phyloP scores from a whole-genome alignment of 768 basidiomycete species.

The Amanita rimosa region DNA sequence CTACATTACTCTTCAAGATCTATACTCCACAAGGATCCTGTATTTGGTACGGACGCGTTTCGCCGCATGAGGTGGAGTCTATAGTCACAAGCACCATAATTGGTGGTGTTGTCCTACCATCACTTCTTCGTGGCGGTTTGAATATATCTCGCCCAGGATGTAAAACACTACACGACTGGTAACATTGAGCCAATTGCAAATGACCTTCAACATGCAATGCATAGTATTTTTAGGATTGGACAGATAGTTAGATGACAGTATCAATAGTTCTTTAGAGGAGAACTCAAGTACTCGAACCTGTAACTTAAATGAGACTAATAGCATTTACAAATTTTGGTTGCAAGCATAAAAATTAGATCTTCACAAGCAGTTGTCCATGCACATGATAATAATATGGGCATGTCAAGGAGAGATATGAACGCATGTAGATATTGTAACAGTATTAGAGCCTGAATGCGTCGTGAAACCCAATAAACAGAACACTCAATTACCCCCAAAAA shows the following conservation, averaged over 20 bases:
- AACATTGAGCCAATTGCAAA: conserved; percentile 5
- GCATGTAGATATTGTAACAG: conserved; percentile 1
- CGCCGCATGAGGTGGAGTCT: conserved; percentile 77
- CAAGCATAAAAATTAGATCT: not conserved
- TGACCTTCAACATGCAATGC: not conserved
- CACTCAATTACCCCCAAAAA: not conserved
- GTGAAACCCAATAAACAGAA: not conserved
- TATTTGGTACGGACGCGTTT: conserved; percentile 92
- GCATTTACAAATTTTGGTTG: too few relatives aligned
- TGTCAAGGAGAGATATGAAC: conserved; percentile 1
- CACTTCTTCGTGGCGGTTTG: conserved; percentile 77
- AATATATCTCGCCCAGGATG: conserved; percentile 67
- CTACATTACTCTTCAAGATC: conserved; percentile 37
- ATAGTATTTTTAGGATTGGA: not conserved
- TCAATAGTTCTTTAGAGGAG: too few relatives aligned
- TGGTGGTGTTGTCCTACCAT: conserved; percentile 72
- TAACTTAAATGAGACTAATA: too few relatives aligned
- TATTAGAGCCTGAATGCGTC: not conserved
- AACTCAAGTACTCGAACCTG: too few relatives aligned
- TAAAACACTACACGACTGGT: conserved; percentile 66
- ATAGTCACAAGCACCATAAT: conserved; percentile 85
- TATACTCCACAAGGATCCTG: conserved; percentile 78
- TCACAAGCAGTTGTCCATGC: not conserved
- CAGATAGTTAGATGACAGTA: not conserved
- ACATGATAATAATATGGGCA: conserved; percentile 1